These are phyloP conservation scores for Stachybotrys elegans DNA, from an alignment of 2,329 filamentous ascomycete genomes.

Conservation along the genomic window DNA sequence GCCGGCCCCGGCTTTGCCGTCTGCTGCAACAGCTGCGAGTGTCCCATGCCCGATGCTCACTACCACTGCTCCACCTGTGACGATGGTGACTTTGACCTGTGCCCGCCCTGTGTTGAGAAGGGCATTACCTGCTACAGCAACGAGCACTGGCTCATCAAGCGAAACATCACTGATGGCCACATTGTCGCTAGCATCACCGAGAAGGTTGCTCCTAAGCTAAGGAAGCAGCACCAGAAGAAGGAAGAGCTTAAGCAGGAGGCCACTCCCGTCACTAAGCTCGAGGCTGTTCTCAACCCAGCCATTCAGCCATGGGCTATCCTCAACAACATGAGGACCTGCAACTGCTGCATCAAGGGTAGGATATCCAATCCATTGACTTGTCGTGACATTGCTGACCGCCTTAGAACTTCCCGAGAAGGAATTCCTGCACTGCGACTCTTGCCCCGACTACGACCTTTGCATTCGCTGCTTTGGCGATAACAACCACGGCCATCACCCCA, in stretches of 20 bases:
- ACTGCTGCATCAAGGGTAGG: slow-evolving; percentile 49
- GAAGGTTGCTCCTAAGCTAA: slow-evolving; percentile 67
- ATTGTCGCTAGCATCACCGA: slow-evolving; percentile 85
- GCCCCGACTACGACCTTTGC: slow-evolving; percentile 92
- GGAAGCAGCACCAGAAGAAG: slow-evolving; percentile 16
- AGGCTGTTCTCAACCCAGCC: slow-evolving; percentile 14
- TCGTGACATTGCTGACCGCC: too few relatives aligned
- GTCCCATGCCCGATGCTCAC: slow-evolving; percentile 72
- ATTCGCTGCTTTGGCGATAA: slow-evolving; percentile 70
- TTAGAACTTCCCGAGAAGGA: slow-evolving; percentile 67
- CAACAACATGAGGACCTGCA: slow-evolving; percentile 59
- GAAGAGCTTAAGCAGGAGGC: slow-evolving; percentile 13
- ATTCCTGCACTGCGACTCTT: slow-evolving; percentile 80
- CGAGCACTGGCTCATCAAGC: slow-evolving; percentile 92
- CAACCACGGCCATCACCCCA: slow-evolving; percentile 86
- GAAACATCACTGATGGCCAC: slow-evolving; percentile 70
- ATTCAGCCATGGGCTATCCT: slow-evolving; percentile 14
- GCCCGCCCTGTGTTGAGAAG: slow-evolving; percentile 68
- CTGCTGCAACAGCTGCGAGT: slow-evolving; percentile 88
- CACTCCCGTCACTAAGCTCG: slow-evolving; percentile 8
- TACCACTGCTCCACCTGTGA: slow-evolving; percentile 96
- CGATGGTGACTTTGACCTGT: slow-evolving; percentile 90
- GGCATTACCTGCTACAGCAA: slow-evolving; percentile 74
- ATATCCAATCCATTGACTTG: too few relatives aligned
- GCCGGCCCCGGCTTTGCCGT: slow-evolving; percentile 59